A percentile compares a stretch with the other conserved stretches of the same genome.
Evolutionary conservation across 1,139 yeast genomes (phyloP).

Genomic region (Yamadazyma trypodendri): DNA sequence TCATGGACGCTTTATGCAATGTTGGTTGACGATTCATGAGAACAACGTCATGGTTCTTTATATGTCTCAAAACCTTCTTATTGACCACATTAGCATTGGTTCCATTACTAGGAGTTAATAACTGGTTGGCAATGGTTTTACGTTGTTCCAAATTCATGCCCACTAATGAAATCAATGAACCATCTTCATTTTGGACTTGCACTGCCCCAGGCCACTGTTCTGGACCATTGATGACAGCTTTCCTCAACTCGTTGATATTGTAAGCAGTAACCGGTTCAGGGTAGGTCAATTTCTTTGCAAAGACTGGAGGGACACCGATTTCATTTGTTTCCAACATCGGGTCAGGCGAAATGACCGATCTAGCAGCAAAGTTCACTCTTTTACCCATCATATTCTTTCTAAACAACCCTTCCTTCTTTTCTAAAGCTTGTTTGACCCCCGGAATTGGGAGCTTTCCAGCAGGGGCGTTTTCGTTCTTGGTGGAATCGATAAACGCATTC

Average conservation of each 20-base stretch:
- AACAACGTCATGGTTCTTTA: constrained; percentile 92
- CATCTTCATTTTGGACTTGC: constrained; percentile 95
- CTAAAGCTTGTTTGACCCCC: constrained; percentile 96
- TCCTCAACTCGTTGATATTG: constrained; percentile 86
- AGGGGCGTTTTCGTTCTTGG: constrained; percentile 75
- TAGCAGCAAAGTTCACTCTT: constrained; percentile 97
- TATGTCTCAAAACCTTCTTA: constrained; percentile 93
- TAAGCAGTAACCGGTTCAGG: constrained; percentile 98
- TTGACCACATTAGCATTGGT: constrained; percentile 54
- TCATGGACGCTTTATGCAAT: constrained; percentile 98
- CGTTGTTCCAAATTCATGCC: constrained; percentile 94
- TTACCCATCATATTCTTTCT: constrained; percentile 99
- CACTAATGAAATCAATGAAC: constrained; percentile 75
- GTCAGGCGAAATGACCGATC: constrained; percentile 98
- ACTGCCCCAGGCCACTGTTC: constrained; percentile 98
- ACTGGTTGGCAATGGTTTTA: constrained; percentile 92
- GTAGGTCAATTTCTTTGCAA: constrained; percentile 90
- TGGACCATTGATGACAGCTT: constrained; percentile 97
- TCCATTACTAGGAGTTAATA: constrained; percentile 75
- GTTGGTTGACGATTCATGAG: constrained; percentile 99
- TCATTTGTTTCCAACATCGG: constrained; percentile 97
- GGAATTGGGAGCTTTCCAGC: constrained; percentile 79
- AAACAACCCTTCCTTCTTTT: constrained; percentile 97
- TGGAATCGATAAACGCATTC: constrained; percentile 88
- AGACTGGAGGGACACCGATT: constrained; percentile 98